Evolutionary conservation across 805 yeast genomes (phyloP).

Genomic region (Phaffomyces antillensis): DNA sequence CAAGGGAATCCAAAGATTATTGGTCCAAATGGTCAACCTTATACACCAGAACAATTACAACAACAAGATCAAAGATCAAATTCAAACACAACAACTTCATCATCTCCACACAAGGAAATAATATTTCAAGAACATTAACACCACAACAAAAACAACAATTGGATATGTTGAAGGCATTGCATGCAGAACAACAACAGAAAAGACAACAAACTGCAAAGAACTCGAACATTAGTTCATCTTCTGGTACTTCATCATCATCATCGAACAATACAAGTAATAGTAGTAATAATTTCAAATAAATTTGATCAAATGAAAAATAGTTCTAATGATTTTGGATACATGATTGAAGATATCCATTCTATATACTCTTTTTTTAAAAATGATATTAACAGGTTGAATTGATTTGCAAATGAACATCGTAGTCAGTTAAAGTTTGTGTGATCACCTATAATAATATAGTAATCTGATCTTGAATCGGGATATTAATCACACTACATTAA

Average conservation of each 20-base stretch:
- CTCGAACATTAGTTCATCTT: too few relatives aligned
- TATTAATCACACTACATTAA: too few relatives aligned
- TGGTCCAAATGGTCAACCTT: constrained; percentile 44
- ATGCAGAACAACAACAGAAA: constrained; percentile 22
- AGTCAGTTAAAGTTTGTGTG: too few relatives aligned
- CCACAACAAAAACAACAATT: constrained; percentile 26
- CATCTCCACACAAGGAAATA: constrained; percentile 6
- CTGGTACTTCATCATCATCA: neutral
- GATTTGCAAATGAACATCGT: too few relatives aligned
- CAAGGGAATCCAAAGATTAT: neutral
- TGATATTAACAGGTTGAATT: too few relatives aligned
- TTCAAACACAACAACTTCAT: constrained; percentile 17
- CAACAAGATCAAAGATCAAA: constrained; percentile 29
- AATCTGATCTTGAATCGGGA: too few relatives aligned
- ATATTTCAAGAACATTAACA: constrained; percentile 11
- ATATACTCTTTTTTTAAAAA: too few relatives aligned
- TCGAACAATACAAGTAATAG: neutral
- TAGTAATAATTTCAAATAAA: too few relatives aligned
- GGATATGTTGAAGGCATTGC: constrained; percentile 21
- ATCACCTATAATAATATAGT: too few relatives aligned
- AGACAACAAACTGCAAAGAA: constrained; percentile 12
- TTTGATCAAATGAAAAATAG: too few relatives aligned
- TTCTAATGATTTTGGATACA: too few relatives aligned
- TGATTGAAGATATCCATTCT: too few relatives aligned
- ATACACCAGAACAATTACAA: constrained; percentile 21